Evolutionary conservation across 768 basidiomycete species (phyloP).

Genomic region (Agaricus blazei): DNA sequence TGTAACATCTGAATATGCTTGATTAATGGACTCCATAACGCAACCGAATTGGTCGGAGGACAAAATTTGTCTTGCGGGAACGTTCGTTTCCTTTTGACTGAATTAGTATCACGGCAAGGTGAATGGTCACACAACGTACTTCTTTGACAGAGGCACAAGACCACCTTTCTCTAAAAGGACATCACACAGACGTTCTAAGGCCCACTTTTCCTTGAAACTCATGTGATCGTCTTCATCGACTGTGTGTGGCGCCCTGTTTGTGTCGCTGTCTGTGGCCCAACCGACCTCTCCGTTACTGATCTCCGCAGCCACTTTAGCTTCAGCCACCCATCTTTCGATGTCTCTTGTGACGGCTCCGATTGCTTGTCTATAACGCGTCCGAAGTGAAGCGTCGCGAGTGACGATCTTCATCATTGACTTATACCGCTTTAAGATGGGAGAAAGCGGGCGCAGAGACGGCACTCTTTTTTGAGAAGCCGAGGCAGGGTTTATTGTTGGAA

Average conservation of each 20-base stretch:
- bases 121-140: conserved; percentile 39
- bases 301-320: conserved; percentile 61
- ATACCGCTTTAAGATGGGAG: conserved; percentile 69
- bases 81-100: conserved; percentile 51
- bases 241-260: conserved; percentile 12
- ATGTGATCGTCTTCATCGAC: conserved; percentile 16
- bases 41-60: conserved; percentile 48
- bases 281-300: conserved; percentile 39
- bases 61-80: conserved; percentile 34
- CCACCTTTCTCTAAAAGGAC: conserved; percentile 64
- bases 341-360: conserved; percentile 49
- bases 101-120: conserved; percentile 38
- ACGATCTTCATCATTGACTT: conserved; percentile 61
- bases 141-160: conserved; percentile 80
- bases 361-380: conserved; percentile 42
- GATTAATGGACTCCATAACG: conserved; percentile 65
- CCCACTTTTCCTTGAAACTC: conserved; percentile 59
- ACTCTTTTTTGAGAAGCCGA: conserved; percentile 25
- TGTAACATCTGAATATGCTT: conserved; percentile 53
- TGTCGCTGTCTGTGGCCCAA: conserved; percentile 33
- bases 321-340: conserved; percentile 75
- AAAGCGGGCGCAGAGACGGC: conserved; percentile 46
- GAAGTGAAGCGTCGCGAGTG: conserved; percentile 60
- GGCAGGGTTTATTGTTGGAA: conserved; percentile 64
- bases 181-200: conserved; percentile 63